Evolutionary conservation across 495 filamentous ascomycete species (phyloP).

Genomic region (Aspergillus affinis): DNA sequence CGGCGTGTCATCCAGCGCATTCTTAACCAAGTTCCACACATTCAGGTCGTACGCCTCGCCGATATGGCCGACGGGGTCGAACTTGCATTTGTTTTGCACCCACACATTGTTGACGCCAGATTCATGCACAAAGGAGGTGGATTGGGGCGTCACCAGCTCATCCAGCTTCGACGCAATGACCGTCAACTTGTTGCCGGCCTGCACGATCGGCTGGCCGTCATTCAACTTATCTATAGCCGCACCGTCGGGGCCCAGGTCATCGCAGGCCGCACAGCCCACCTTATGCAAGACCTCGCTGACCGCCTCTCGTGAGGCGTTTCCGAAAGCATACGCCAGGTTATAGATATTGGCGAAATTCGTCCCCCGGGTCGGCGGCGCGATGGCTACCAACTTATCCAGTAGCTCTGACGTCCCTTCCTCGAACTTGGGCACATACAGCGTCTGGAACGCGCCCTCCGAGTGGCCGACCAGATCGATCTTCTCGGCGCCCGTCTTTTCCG

Average conservation of each 20-base stretch:
- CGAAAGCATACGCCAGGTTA: slow-evolving; percentile 44
- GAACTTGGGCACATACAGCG: slow-evolving; percentile 54
- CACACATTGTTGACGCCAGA: slow-evolving; percentile 43
- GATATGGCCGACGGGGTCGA: slow-evolving; percentile 52
- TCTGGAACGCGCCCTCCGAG: slow-evolving; percentile 54
- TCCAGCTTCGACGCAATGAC: slow-evolving; percentile 50
- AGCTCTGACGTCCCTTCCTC: slow-evolving; percentile 39
- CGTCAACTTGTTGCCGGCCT: slow-evolving; percentile 48
- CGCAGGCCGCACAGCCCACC: slow-evolving; percentile 48
- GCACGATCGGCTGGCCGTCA: slow-evolving; percentile 45
- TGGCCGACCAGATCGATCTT: slow-evolving; percentile 55
- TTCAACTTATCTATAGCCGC: slow-evolving; percentile 41
- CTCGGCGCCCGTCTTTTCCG: slow-evolving; percentile 37
- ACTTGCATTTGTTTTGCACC: slow-evolving; percentile 47
- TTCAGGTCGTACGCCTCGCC: slow-evolving; percentile 54
- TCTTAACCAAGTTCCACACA: slow-evolving; percentile 55
- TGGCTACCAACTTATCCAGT: slow-evolving; percentile 47
- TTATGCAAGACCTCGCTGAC: slow-evolving; percentile 34
- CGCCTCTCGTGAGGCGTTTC: slow-evolving; percentile 31
- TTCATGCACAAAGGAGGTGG: slow-evolving; percentile 47
- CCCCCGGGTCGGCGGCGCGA: slow-evolving; percentile 52
- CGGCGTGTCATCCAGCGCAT: slow-evolving; percentile 46
- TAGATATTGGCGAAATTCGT: slow-evolving; percentile 49
- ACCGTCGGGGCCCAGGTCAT: slow-evolving; percentile 42
- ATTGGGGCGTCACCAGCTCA: slow-evolving; percentile 47